phyloP scores from a whole-genome alignment of 805 yeast genomes.

The Yarrowia deformans region DNA sequence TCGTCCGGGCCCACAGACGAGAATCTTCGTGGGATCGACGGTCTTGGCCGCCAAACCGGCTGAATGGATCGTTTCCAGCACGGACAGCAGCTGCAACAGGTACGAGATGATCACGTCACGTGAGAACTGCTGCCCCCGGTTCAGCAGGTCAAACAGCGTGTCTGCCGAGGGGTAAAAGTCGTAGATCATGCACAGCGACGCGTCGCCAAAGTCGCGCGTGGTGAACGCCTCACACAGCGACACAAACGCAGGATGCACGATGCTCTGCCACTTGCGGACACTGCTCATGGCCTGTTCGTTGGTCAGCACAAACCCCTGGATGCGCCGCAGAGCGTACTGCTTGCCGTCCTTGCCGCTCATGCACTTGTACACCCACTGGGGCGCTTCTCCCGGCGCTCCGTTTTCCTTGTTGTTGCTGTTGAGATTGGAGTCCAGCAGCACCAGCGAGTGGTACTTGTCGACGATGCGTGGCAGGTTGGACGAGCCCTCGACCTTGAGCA shows the following conservation, averaged over 20 bases:
- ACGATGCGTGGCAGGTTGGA: constrained; percentile 17
- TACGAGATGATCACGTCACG: constrained; percentile 72
- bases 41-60: constrained; percentile 69
- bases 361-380: constrained; percentile 67
- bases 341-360: constrained; percentile 79
- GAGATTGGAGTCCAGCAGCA: constrained; percentile 36
- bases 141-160: constrained; percentile 69
- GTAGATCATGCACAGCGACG: constrained; percentile 75
- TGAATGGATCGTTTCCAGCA: constrained; percentile 69
- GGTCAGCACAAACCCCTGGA: constrained; percentile 63
- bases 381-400: constrained; percentile 11
- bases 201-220: constrained; percentile 82
- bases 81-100: constrained; percentile 75
- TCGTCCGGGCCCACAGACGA: constrained; percentile 75
- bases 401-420: constrained; percentile 7
- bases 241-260: constrained; percentile 60
- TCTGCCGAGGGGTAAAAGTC: constrained; percentile 83
- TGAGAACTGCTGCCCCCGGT: constrained; percentile 57
- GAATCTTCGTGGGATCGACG: constrained; percentile 69
- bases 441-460: constrained; percentile 35
- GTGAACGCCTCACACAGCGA: constrained; percentile 83
- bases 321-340: constrained; percentile 75
- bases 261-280: constrained; percentile 70
- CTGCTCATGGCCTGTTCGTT: constrained; percentile 67
- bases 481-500: constrained; percentile 5